Percentiles rank a stretch among this genome's conserved stretches.
Evolutionary conservation across 148 eudicot species (phyloP).

Genomic region (Bassia scoparia): DNA sequence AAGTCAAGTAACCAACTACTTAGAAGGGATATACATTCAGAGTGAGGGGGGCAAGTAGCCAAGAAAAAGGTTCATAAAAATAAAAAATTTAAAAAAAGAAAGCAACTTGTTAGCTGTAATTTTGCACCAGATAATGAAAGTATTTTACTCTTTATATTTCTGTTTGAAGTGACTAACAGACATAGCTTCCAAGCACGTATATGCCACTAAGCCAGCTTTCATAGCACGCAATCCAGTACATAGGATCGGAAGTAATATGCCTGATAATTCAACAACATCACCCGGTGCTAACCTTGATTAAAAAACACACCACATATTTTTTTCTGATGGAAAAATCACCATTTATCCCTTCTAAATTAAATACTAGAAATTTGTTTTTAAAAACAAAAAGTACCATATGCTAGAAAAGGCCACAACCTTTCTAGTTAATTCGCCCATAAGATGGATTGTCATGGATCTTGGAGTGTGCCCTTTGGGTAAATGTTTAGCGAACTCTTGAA

Average conservation of each 20-base stretch:
- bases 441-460: conserved; percentile 88
- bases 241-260: conserved; percentile 93
- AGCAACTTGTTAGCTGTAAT: too few relatives aligned
- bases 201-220: conserved; percentile 98
- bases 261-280: conserved; percentile 91
- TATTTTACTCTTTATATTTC: conserved; percentile 95
- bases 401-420: conserved; percentile 52
- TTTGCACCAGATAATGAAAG: neutral
- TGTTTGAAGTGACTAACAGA: conserved; percentile 90
- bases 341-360: too few relatives aligned
- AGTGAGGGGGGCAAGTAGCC: too few relatives aligned
- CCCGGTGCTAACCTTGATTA: conserved; percentile 56
- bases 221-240: conserved; percentile 96
- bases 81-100: neutral
- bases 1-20: too few relatives aligned
- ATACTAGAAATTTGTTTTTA: too few relatives aligned
- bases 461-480: conserved; percentile 99
- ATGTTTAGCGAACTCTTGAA: conserved; percentile 94
- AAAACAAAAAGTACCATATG: neutral
- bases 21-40: too few relatives aligned
- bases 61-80: too few relatives aligned
- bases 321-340: too few relatives aligned
- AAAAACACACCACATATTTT: too few relatives aligned
- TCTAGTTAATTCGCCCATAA: conserved; percentile 94
- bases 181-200: conserved; percentile 98